phyloP scores from a whole-genome alignment of 805 yeast species.

The Saccharomycopsis sp. region DNA sequence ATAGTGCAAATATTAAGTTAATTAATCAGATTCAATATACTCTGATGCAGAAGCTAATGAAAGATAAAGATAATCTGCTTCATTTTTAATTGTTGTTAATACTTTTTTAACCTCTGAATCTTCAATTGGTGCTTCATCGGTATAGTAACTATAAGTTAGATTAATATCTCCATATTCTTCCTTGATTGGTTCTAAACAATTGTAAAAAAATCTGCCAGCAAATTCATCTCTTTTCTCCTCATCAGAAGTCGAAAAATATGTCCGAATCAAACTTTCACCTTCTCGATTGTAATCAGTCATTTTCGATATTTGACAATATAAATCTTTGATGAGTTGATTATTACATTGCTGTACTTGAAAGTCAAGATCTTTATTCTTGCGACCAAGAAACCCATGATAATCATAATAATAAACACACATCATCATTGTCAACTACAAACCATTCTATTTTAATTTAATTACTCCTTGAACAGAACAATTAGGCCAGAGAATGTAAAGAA shows the following conservation, averaged over 20 bases:
- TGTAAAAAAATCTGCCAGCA: conserved; percentile 1
- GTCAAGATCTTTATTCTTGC: not conserved
- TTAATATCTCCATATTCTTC: conserved; percentile 7
- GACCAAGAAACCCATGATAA: not conserved
- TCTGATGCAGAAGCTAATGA: not conserved
- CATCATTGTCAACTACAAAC: too few species aligned
- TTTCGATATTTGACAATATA: not conserved
- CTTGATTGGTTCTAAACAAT: conserved; percentile 4
- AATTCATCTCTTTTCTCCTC: not conserved
- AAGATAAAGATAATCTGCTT: conserved; percentile 1
- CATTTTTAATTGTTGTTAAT: not conserved
- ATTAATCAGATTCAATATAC: not conserved
- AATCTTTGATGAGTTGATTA: not conserved
- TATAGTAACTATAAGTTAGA: conserved; percentile 1
- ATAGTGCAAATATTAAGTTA: not conserved
- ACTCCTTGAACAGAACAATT: not conserved
- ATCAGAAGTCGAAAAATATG: not conserved
- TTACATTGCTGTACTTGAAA: not conserved
- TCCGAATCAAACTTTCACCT: not conserved
- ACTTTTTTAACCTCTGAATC: not conserved
- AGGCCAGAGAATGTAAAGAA: not conserved
- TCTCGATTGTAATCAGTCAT: not conserved
- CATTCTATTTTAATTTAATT: too few species aligned
- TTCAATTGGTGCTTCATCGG: not conserved
- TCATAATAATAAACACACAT: too few species aligned